Conservation (phyloP, 441 rosid genomes). For the Aleurites moluccanus region DNA sequence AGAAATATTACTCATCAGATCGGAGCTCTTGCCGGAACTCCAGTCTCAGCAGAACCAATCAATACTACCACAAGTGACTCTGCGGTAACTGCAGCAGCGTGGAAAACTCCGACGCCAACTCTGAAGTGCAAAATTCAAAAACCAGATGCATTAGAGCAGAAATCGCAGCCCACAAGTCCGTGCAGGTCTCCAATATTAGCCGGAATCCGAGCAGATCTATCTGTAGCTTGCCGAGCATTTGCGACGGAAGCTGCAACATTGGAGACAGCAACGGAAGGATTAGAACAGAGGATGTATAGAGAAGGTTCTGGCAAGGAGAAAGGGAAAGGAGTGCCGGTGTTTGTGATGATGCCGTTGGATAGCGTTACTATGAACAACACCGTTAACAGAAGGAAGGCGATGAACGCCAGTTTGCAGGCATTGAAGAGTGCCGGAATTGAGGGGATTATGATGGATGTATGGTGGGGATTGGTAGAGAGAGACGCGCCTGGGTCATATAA, state of each 20-base stretch:
- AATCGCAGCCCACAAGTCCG: slow-evolving; percentile 71
- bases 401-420: slow-evolving; percentile 89
- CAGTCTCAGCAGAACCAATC: slow-evolving; percentile 38
- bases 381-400: slow-evolving; percentile 80
- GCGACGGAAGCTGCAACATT: slow-evolving; percentile 27
- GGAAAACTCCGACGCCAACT: slow-evolving; percentile 38
- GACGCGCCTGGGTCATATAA: slow-evolving; percentile 77
- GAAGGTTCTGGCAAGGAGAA: slow-evolving; percentile 30
- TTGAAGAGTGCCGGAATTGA: slow-evolving; percentile 93
- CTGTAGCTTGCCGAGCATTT: slow-evolving; percentile 68
- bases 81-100: slow-evolving; percentile 43
- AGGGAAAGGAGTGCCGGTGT: slow-evolving; percentile 79
- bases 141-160: slow-evolving; percentile 30
- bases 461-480: slow-evolving; percentile 99
- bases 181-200: slow-evolving; percentile 48
- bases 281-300: slow-evolving; percentile 34
- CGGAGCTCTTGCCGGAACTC: slow-evolving; percentile 57
- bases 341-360: slow-evolving; percentile 97
- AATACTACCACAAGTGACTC: slow-evolving; percentile 3
- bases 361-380: slow-evolving; percentile 74
- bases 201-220: slow-evolving; percentile 58
- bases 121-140: slow-evolving; percentile 36
- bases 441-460: slow-evolving; percentile 90
- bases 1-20: too few species aligned
- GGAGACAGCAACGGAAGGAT: slow-evolving; percentile 29